Evolutionary conservation across 176 grass and related monocot species (phyloP), one percentile per base, ranked within the genome.

Genomic region (Carex littledalei): DNA sequence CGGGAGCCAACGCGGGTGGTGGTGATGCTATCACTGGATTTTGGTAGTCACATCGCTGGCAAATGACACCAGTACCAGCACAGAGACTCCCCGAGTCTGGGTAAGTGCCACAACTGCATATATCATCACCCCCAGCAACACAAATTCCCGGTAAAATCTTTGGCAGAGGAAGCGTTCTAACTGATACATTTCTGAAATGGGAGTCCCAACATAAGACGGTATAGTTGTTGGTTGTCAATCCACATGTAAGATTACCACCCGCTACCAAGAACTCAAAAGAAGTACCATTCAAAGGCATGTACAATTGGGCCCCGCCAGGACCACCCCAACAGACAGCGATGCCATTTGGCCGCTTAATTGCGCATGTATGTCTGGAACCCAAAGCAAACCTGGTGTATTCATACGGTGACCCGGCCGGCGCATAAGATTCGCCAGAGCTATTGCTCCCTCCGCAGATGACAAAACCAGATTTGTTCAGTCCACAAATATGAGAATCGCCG

Each of bases 301-400:
- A 87, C 1, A 59, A 3, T 10, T 67, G 59, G 0, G 45, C 55
- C 67, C 62, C 55, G 0, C 76, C 94, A 0, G 43, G 79, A 76
- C 92, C 89, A 53, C 8, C 92, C 96, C 96, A 99, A 86, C 96
- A 99, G 34, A 86, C 78, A 8, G 88, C 91, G 2, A 88, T 94
- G 78, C 62, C 69, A 84, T 91, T 88, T 3, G 78, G 58, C 14
- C 66, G 78, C 20, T 21, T 29, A 14, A 99, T 67, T 0, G 88
- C 96, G 63, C 96, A 99, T 1, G 91, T 91, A 87, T 99, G 91
- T 6, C 75, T 47, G 6, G 84, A 91, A 6, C 93, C 93, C 13
- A 99, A 87, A 20, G 93, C 93, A 0, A 95, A 85, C 0, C 91
- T 89, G 39, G 11, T 62, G 49, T 91, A 86, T 41, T 66, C 86